phyloP scores from a whole-genome alignment of 148 eudicot species.

The Fagopyrum esculentum region DNA sequence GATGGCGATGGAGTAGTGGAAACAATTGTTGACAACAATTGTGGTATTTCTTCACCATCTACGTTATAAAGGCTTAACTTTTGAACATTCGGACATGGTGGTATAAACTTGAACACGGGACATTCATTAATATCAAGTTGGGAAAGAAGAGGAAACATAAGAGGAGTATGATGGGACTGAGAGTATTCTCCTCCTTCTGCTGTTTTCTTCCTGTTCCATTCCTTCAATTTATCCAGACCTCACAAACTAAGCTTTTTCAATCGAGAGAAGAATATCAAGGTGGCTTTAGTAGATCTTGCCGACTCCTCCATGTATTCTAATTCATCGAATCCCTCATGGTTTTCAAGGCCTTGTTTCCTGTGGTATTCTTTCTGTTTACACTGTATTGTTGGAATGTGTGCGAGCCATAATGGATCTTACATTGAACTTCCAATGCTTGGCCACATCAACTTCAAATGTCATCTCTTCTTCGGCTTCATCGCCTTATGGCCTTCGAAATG shows the following conservation, averaged over 20 bases:
- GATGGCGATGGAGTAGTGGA: not conserved
- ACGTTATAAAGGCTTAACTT: not conserved
- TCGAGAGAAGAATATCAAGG: too few species aligned
- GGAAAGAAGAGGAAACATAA: not conserved
- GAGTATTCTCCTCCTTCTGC: too few species aligned
- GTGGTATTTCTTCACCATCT: not conserved
- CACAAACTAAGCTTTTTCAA: too few species aligned
- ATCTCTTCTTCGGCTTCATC: slow-evolving; percentile 33
- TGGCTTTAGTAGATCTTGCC: too few species aligned
- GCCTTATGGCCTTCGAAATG: slow-evolving; percentile 31
- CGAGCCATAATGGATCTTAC: not conserved
- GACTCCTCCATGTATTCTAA: not conserved
- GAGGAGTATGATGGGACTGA: too few species aligned
- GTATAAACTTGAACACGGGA: not conserved
- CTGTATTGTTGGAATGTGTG: slow-evolving; percentile 9
- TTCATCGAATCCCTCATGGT: slow-evolving; percentile 5
- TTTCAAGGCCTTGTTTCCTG: slow-evolving; percentile 8
- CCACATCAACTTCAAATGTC: slow-evolving; percentile 11
- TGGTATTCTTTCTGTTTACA: slow-evolving; percentile 8
- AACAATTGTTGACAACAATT: not conserved
- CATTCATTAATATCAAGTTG: not conserved
- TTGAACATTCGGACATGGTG: not conserved
- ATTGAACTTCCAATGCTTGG: not conserved
- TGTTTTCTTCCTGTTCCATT: not conserved
- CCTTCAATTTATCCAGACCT: not conserved